Percentiles rank a stretch among this genome's conserved stretches.
Conservation (phyloP, 148 eudicot species). For the Rhododendron kiyosumense region DNA sequence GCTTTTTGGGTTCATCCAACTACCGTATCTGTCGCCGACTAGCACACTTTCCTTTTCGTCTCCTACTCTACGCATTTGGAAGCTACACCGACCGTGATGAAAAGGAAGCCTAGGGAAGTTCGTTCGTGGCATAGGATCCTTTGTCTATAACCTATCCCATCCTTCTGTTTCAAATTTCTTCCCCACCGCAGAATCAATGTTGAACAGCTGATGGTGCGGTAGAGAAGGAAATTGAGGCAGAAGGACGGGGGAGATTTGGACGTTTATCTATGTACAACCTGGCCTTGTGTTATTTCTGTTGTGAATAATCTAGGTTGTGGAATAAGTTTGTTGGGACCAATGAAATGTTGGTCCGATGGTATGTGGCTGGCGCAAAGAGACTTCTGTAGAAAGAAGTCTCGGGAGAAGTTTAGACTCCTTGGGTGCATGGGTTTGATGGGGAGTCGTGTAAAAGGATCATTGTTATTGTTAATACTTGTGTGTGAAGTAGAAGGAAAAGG, state of each 20-base stretch:
- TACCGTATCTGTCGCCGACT: neutral
- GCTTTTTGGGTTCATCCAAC: neutral
- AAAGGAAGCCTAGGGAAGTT: neutral
- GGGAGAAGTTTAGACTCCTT: neutral
- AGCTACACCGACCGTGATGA: neutral
- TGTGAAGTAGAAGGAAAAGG: neutral
- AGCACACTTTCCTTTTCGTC: slow-evolving; percentile 15
- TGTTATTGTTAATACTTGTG: neutral
- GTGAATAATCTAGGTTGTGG: neutral
- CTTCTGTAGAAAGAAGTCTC: neutral
- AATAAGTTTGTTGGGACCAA: neutral
- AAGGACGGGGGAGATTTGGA: neutral
- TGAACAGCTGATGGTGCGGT: neutral
- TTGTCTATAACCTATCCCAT: neutral
- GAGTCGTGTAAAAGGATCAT: neutral
- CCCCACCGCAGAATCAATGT: neutral
- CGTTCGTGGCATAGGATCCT: neutral
- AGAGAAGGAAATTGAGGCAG: neutral
- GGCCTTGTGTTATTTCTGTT: neutral
- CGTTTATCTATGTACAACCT: neutral
- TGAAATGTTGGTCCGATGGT: neutral
- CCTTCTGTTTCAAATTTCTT: neutral
- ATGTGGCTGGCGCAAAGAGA: neutral
- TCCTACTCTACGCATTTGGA: slow-evolving; percentile 15
- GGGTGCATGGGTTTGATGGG: neutral